A percentile compares a stretch with the other conserved stretches of the same genome.
Conservation (phyloP, 345 rosid species). For the Sapria himalayana region DNA sequence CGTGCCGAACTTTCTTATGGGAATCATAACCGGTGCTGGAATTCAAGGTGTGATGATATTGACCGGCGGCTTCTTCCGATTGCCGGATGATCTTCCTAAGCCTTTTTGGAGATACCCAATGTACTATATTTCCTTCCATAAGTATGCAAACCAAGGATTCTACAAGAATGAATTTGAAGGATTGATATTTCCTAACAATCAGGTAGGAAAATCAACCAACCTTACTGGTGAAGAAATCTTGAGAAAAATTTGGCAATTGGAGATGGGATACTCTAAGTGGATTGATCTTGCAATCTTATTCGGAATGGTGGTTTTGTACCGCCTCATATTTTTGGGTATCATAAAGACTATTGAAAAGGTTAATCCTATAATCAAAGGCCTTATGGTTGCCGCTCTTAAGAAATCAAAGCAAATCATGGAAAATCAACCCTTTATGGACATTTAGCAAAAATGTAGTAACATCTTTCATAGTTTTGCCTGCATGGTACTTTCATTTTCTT, state of each 20-base stretch:
- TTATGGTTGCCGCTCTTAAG: neutral
- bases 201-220: neutral
- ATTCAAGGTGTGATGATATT: conserved; percentile 33
- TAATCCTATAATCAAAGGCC: conserved; percentile 9
- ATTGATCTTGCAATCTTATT: conserved; percentile 12
- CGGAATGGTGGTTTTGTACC: conserved; percentile 15
- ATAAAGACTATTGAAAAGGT: conserved; percentile 11
- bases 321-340: conserved; percentile 13
- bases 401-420: conserved; percentile 1
- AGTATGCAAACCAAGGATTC: conserved; percentile 26
- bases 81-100: conserved; percentile 21
- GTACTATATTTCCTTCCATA: conserved; percentile 26
- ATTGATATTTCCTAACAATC: conserved; percentile 10
- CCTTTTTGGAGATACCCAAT: conserved; percentile 27
- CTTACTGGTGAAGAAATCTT: conserved; percentile 16
- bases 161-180: conserved; percentile 31
- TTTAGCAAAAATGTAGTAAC: too few relatives aligned
- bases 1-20: conserved; percentile 35
- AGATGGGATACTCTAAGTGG: conserved; percentile 18
- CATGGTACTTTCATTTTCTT: too few relatives aligned
- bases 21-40: conserved; percentile 31
- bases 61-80: conserved; percentile 24
- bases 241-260: conserved; percentile 13
- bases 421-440: too few relatives aligned
- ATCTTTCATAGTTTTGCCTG: too few relatives aligned